These are phyloP conservation scores for Aurantiochytrium sp. DNA, from an alignment of 108 stramenopile genomes.

Conservation along the genomic window DNA sequence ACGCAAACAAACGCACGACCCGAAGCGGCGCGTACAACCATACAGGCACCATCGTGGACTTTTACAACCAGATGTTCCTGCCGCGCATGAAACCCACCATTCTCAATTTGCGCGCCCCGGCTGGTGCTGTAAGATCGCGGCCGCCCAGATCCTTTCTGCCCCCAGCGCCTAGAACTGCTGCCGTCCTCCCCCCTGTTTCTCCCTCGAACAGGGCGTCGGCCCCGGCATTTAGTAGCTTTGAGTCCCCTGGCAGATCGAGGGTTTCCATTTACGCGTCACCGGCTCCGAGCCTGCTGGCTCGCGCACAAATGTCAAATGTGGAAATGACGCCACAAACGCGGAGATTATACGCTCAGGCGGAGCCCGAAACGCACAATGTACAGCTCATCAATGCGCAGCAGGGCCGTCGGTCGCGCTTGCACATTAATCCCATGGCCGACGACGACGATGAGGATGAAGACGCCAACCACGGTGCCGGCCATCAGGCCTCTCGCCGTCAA, in stretches of 20 bases:
- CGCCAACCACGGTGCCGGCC: no score
- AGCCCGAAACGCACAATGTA: background rate
- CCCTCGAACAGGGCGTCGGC: background rate
- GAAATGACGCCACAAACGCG: background rate
- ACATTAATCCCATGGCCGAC: background rate
- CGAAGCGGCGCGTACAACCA: background rate
- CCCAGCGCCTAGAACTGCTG: background rate
- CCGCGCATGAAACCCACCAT: background rate
- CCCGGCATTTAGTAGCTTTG: background rate
- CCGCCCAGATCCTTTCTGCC: background rate
- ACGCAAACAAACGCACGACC: background rate
- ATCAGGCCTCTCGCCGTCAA: no score
- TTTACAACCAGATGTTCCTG: constrained; percentile 6
- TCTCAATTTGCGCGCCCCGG: background rate
- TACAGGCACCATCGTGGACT: background rate
- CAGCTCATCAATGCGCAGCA: background rate
- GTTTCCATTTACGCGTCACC: background rate
- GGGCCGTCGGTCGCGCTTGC: background rate
- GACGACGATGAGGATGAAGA: background rate
- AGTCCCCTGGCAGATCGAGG: background rate
- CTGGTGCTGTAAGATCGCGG: background rate
- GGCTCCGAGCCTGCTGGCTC: background rate
- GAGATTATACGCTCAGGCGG: background rate
- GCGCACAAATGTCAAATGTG: background rate
- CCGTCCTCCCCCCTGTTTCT: background rate